A percentile compares a stretch with the other conserved stretches of the same genome.
Evolutionary conservation across 345 rosid species (phyloP).

Genomic region (Brassica cretica): DNA sequence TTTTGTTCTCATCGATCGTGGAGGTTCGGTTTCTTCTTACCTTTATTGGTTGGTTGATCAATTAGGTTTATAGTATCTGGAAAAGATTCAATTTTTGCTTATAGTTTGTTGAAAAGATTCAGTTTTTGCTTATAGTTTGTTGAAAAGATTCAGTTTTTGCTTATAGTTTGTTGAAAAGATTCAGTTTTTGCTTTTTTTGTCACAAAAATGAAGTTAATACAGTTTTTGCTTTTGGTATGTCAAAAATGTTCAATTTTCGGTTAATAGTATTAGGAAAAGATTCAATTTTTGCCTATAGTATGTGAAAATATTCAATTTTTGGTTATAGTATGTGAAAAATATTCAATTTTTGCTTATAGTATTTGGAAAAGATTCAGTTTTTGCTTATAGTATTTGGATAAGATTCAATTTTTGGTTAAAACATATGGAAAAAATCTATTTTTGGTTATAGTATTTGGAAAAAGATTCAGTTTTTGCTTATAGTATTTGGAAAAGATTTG

Average conservation of each 20-base stretch:
- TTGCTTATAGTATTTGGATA: background rate
- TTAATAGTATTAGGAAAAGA: background rate
- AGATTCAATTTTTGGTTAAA: background rate
- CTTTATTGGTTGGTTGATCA: constrained; percentile 6
- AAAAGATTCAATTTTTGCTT: background rate
- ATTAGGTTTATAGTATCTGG: background rate
- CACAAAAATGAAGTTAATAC: no score
- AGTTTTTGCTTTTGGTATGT: background rate
- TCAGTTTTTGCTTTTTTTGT: no score
- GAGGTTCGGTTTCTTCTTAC: constrained; percentile 41
- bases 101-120: background rate
- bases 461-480: background rate
- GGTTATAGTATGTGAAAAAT: background rate
- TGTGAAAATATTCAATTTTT: background rate
- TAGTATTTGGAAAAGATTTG: background rate
- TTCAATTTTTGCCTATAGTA: background rate
- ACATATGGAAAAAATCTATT: background rate
- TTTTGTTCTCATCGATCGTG: constrained; percentile 60
- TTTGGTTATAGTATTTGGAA: background rate
- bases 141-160: no score
- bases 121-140: background rate
- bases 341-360: background rate
- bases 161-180: background rate
- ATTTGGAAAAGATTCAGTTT: no score
- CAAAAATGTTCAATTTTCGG: background rate